Conservation (phyloP, 495 filamentous ascomycete species). For the Penicillium coffeae region DNA sequence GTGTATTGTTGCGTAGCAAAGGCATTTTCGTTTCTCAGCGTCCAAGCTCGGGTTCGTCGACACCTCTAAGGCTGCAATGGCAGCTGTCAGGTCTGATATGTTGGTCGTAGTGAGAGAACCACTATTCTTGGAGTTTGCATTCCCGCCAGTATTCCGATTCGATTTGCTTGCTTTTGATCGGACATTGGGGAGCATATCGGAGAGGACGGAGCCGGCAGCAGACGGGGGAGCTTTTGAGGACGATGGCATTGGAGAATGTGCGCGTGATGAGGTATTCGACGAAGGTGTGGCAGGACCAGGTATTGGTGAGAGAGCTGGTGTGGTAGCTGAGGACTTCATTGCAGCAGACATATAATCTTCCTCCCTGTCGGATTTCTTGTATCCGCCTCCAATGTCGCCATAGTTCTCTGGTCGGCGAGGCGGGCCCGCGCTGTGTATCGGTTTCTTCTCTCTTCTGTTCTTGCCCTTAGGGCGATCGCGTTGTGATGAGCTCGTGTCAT, state of each 20-base stretch:
- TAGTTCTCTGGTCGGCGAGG: slow-evolving; percentile 56
- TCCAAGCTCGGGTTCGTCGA: slow-evolving; percentile 76
- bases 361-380: slow-evolving; percentile 55
- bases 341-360: slow-evolving; percentile 57
- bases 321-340: slow-evolving; percentile 19
- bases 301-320: slow-evolving; percentile 18
- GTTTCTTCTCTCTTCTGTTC: slow-evolving; percentile 52
- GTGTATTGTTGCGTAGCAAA: slow-evolving; percentile 80
- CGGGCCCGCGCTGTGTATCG: slow-evolving; percentile 57
- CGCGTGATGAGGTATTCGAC: slow-evolving; percentile 30
- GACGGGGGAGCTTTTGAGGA: slow-evolving; percentile 59
- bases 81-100: slow-evolving; percentile 80
- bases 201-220: slow-evolving; percentile 70
- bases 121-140: slow-evolving; percentile 22
- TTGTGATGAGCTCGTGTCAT: slow-evolving; percentile 22
- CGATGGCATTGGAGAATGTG: slow-evolving; percentile 37
- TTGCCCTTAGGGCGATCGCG: slow-evolving; percentile 9
- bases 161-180: slow-evolving; percentile 55
- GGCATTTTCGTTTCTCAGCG: slow-evolving; percentile 60
- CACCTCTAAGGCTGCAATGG: slow-evolving; percentile 85
- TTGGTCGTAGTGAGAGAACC: slow-evolving; percentile 52
- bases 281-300: slow-evolving; percentile 23
- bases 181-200: slow-evolving; percentile 65
- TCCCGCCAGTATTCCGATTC: slow-evolving; percentile 52
- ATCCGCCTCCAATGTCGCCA: slow-evolving; percentile 53